Percentiles rank a stretch among this genome's conserved stretches.
Conservation (phyloP, 805 yeast species). For the Tetrapisispora nanseiensis region DNA sequence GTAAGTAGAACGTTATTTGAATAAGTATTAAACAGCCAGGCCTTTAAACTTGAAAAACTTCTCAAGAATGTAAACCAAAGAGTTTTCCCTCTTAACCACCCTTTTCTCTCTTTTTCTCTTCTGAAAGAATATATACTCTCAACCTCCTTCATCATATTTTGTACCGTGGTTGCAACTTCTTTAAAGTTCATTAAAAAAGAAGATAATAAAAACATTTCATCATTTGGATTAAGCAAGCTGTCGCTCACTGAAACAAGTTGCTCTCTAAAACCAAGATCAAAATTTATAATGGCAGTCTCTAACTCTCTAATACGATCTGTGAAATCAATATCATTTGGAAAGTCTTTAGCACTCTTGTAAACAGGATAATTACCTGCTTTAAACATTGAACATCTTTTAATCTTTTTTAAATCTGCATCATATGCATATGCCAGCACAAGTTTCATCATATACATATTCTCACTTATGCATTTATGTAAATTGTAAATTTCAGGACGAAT, state of each 20-base stretch:
- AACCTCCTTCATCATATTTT: slow-evolving; percentile 27
- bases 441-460: slow-evolving; percentile 28
- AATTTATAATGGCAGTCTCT: slow-evolving; percentile 26
- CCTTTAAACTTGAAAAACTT: slow-evolving; percentile 27
- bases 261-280: slow-evolving; percentile 29
- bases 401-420: slow-evolving; percentile 30
- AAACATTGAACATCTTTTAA: slow-evolving; percentile 12
- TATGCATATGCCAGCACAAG: slow-evolving; percentile 31
- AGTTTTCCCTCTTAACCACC: slow-evolving; percentile 30
- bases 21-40: slow-evolving; percentile 24
- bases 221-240: slow-evolving; percentile 35
- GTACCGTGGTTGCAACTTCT: slow-evolving; percentile 29
- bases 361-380: slow-evolving; percentile 9
- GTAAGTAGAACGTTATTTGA: slow-evolving; percentile 19
- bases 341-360: slow-evolving; percentile 10
- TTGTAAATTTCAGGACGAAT: slow-evolving; percentile 27
- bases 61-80: slow-evolving; percentile 37
- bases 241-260: slow-evolving; percentile 19
- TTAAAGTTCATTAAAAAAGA: slow-evolving; percentile 41
- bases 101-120: slow-evolving; percentile 26
- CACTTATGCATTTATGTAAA: slow-evolving; percentile 29
- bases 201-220: slow-evolving; percentile 40
- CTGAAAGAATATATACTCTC: slow-evolving; percentile 27
- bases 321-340: slow-evolving; percentile 21
- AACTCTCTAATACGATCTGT: slow-evolving; percentile 18